phyloP scores from a whole-genome alignment of 2,329 filamentous ascomycete genomes.

The Paecilomyces dactylethromorphus region DNA sequence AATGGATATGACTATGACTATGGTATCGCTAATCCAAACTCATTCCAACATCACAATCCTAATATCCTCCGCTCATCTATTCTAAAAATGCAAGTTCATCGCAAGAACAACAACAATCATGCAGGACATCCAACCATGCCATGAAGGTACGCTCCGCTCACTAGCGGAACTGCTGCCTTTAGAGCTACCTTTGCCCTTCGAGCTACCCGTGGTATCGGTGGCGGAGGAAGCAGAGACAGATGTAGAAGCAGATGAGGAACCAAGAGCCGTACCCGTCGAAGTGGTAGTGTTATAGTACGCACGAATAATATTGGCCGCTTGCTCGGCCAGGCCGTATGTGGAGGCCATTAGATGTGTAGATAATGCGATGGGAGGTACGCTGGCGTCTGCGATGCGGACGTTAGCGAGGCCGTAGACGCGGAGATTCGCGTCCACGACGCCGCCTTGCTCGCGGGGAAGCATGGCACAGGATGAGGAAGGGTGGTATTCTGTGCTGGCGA shows the following conservation, averaged over 20 bases:
- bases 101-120: no score
- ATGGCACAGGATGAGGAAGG: conserved; percentile 20
- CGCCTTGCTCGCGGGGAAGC: conserved; percentile 18
- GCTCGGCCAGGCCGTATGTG: conserved; percentile 27
- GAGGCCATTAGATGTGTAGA: conserved; percentile 28
- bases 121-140: no score
- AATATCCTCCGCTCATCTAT: no score
- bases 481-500: conserved; percentile 18
- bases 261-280: background rate
- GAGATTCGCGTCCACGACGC: conserved; percentile 21
- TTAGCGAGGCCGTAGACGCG: conserved; percentile 23
- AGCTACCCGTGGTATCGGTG: background rate
- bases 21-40: no score
- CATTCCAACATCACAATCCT: no score
- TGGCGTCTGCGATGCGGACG: conserved; percentile 23
- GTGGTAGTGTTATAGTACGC: conserved; percentile 11
- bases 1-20: no score
- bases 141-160: no score
- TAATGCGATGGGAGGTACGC: conserved; percentile 20
- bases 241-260: background rate
- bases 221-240: background rate
- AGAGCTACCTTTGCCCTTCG: background rate
- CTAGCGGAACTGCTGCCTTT: background rate
- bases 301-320: conserved; percentile 21
- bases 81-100: no score